Percentiles rank a stretch among this genome's conserved stretches.
Evolutionary conservation across 192 early-diverging fungal species (phyloP).

Genomic region (Entomortierella lignicola): DNA sequence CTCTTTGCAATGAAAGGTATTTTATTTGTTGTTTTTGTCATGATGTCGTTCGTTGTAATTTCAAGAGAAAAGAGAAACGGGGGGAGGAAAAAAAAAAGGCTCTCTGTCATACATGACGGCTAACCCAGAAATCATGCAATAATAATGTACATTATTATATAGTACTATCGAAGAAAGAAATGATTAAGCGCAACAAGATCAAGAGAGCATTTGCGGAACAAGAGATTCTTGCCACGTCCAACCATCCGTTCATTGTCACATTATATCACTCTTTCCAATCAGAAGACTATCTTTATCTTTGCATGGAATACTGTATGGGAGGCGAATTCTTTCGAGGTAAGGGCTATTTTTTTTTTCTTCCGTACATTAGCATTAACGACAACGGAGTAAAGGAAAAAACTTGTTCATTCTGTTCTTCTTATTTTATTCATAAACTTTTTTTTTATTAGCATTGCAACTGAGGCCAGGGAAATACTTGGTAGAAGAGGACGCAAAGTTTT

Average conservation of each 20-base stretch:
- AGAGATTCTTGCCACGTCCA: slow-evolving; percentile 77
- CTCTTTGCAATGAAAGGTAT: slow-evolving; percentile 97
- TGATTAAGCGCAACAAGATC: slow-evolving; percentile 99
- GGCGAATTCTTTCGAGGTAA: slow-evolving; percentile 89
- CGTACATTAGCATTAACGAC: no score
- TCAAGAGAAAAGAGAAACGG: no score
- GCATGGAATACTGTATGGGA: slow-evolving; percentile 91
- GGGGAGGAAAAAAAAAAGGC: no score
- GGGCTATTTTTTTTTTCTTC: neutral
- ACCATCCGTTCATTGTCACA: slow-evolving; percentile 92
- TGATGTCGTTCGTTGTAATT: no score
- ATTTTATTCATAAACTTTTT: no score
- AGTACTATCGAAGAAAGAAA: slow-evolving; percentile 90
- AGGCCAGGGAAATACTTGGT: slow-evolving; percentile 88
- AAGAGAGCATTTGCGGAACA: slow-evolving; percentile 98
- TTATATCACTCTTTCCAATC: slow-evolving; percentile 91
- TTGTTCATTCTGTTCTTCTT: no score
- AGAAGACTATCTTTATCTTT: slow-evolving; percentile 85
- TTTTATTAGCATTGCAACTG: slow-evolving; percentile 76
- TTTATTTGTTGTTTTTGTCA: no score
- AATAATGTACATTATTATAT: no score
- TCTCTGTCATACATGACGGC: no score
- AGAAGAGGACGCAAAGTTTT: slow-evolving; percentile 95
- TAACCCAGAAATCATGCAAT: no score
- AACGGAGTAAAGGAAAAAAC: no score